Evolutionary conservation across 2,329 filamentous ascomycete species (phyloP).

Genomic region (Parasarocladium wereldwijsianum): DNA sequence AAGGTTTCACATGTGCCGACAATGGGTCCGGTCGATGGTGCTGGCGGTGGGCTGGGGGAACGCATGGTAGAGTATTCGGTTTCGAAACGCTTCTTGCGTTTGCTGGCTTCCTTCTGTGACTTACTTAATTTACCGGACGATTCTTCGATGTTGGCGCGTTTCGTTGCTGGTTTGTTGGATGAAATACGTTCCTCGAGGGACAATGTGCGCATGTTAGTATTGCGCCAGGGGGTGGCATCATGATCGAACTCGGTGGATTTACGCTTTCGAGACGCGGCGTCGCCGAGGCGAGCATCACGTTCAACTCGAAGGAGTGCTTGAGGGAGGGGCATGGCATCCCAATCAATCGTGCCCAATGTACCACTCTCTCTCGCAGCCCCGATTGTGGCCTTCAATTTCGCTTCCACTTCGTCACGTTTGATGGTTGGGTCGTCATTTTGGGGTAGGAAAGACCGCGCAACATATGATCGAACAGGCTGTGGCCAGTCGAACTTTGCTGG

Average conservation of each 20-base stretch:
- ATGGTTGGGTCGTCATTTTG: conserved; percentile 53
- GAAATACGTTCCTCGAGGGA: conserved; percentile 64
- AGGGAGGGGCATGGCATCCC: conserved; percentile 70
- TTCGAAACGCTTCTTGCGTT: conserved; percentile 79
- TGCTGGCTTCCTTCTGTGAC: conserved; percentile 82
- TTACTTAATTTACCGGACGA: conserved; percentile 55
- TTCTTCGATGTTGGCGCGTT: conserved; percentile 29
- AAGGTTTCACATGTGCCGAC: conserved; percentile 71
- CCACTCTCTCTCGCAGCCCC: conserved; percentile 63
- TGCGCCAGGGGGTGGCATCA: conserved; percentile 55
- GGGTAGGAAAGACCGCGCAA: conserved; percentile 73
- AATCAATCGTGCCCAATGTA: conserved; percentile 61
- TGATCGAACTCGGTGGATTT: conserved; percentile 57
- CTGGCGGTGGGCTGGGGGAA: conserved; percentile 41
- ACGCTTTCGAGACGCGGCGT: conserved; percentile 52
- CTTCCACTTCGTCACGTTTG: conserved; percentile 57
- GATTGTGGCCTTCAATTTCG: conserved; percentile 75
- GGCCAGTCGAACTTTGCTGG: conserved; percentile 70
- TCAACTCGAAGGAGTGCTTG: conserved; percentile 70
- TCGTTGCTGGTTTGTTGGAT: conserved; percentile 32
- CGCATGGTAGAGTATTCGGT: conserved; percentile 43
- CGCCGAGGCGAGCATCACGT: conserved; percentile 27
- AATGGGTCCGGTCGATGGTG: conserved; percentile 52
- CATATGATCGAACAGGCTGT: conserved; percentile 69
- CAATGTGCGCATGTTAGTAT: conserved; percentile 42